Base-by-base conservation (phyloP, 371 early-diverging fungal species). In the Mucor piriformis region DNA sequence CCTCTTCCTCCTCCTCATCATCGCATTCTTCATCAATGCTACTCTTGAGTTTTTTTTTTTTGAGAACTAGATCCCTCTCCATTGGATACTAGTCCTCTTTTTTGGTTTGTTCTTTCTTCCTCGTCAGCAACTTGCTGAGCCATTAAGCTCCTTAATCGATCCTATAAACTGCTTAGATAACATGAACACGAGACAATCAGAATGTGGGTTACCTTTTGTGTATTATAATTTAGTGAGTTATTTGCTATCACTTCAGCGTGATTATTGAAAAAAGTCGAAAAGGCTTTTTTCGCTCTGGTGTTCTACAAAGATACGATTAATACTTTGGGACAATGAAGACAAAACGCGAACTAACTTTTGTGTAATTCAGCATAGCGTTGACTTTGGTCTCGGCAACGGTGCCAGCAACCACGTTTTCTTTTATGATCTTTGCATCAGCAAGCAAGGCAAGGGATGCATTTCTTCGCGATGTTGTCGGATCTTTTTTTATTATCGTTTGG, bases 1-100 rank as follows among this genome's bases (percentile, higher is more conserved):
- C 24, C 35, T 48, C 13, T 23, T 57, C 51, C 43, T 52, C 20
- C 35, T 59, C 59, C 38, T 58, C 29, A 29, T 29, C 29, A 29
- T 29, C 29, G 29, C 29, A 29, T 29, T 29, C 29, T 29, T 29
- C 29, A 29, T 29, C 29, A 29, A 29, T 29, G 29, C 29, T 29
- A 29, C 29, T 29, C 29, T 29, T 29, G 29, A 29, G 29, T 29
- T 29, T 29, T 29, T 29, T 29, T 29, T 29, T 29, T 29, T 29
- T 7, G 29, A 29, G 29, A 29, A 29, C 29, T 29, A 29, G 29
- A 29, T 29, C 29, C 29, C 29, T 29, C 29, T 29, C 29, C 29
- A 29, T 29, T 29, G 29, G 29, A 29, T 29, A 29, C 29, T 29
- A 29, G 29, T 29, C 29, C 29, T 29, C 29, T 29, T 29, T 29